Evolutionary conservation across 2,329 filamentous ascomycete species (phyloP), one percentile per base, ranked within the genome.

Genomic region (Ophiostoma quercus): DNA sequence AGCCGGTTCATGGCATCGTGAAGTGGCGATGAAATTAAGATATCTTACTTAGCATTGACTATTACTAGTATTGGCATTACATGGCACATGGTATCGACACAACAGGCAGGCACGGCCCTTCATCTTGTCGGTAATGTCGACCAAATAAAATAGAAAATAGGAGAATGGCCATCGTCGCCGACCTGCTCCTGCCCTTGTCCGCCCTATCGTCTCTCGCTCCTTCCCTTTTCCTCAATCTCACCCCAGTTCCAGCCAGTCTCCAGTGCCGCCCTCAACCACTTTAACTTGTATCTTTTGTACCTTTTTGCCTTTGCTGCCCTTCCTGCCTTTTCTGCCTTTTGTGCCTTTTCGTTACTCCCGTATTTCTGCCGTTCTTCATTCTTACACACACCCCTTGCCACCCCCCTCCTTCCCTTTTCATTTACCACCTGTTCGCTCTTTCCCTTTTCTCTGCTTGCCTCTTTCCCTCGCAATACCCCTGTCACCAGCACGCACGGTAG

Each of bases 241-340:
- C 25, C 57, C 57, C 57, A 34, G 57, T 34, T 2, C 57, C 12
- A 34, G 22, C 22, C 25, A 22, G 57, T 37, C 60, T 47, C 57
- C 57, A 62, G 57, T 62, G 57, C 29, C 57, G 57, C 57, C 57
- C 60, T 63, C 16, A 37, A 63, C 60, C 60, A 37, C 60, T 63
- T 63, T 57, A 37, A 37, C 29, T 37, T 34, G 22, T 57, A 57
- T 22, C n/a, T 57, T 63, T 62, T 19, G 25, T 62, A 62, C 25
- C n/a, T 11, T 12, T 41, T 14, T 41, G 39, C 39, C 39, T 41
- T 41, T 41, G 11, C 39, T 14, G 8, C 39, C 39, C 12, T 11
- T 41, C 12, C 8, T 41, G 39, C 39, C 39, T 41, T 12, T 14
- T 41, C 39, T 41, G 39, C 39, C 39, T 41, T 3, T 41, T 41